phyloP scores from a whole-genome alignment of 768 basidiomycete species.

The Cyclocybe cylindracea region DNA sequence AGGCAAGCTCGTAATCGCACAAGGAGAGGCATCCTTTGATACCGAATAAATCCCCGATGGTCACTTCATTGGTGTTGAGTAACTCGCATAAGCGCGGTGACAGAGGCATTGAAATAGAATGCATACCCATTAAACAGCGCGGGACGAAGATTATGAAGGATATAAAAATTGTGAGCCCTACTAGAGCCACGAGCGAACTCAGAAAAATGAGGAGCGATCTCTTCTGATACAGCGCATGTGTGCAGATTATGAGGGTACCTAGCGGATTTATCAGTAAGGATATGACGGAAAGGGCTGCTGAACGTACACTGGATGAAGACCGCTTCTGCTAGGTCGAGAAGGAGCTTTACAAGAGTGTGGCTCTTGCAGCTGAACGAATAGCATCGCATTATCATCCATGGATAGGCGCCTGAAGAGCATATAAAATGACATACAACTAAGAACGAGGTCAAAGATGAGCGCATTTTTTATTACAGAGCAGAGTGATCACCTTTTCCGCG shows the following conservation, averaged over 20 bases:
- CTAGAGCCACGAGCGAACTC: background rate
- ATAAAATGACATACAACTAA: slow-evolving; percentile 13
- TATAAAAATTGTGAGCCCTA: too few species aligned
- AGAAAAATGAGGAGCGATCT: slow-evolving; percentile 14
- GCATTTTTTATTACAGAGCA: too few species aligned
- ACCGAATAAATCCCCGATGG: slow-evolving; percentile 14
- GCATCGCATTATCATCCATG: background rate
- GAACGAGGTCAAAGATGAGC: too few species aligned
- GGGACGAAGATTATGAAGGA: too few species aligned
- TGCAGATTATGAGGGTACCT: slow-evolving; percentile 27
- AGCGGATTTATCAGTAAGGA: background rate
- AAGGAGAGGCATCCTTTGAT: slow-evolving; percentile 21
- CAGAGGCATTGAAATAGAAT: slow-evolving; percentile 4
- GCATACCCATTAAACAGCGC: background rate
- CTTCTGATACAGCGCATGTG: slow-evolving; percentile 25
- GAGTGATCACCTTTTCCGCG: too few species aligned
- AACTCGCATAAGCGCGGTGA: too few species aligned
- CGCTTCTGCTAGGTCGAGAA: slow-evolving; percentile 22
- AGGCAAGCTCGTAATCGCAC: slow-evolving; percentile 18
- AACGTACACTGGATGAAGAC: slow-evolving; percentile 21
- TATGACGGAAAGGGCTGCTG: background rate
- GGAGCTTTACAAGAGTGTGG: slow-evolving; percentile 19
- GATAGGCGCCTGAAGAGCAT: background rate
- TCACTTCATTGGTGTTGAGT: slow-evolving; percentile 4
- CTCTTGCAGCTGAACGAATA: slow-evolving; percentile 18